Percentiles rank a stretch among this genome's conserved stretches.
Evolutionary conservation across 305 asterid species (phyloP).

Genomic region (Fraxinus nigra): DNA sequence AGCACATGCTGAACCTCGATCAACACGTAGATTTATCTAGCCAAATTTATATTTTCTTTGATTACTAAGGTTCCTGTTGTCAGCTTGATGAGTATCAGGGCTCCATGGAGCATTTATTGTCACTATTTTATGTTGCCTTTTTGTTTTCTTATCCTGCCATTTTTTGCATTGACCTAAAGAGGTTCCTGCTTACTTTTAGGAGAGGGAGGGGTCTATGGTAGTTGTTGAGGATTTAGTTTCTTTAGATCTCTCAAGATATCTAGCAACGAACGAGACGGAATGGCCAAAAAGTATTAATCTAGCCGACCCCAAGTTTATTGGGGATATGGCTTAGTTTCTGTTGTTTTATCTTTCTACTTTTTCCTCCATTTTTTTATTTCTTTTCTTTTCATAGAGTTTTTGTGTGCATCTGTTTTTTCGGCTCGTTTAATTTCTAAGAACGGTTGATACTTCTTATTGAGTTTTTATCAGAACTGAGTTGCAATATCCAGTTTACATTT

Average conservation of each 20-base stretch:
- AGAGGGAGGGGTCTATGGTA: not conserved
- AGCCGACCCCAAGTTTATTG: not conserved
- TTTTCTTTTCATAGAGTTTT: not conserved
- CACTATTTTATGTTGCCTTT: not conserved
- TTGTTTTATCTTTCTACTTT: not conserved
- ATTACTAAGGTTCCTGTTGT: constrained; percentile 6
- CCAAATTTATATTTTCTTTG: not conserved
- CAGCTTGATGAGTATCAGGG: not conserved
- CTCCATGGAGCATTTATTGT: not conserved
- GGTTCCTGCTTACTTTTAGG: not conserved
- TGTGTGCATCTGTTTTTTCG: not conserved
- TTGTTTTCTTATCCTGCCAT: not conserved
- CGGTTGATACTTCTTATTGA: not conserved
- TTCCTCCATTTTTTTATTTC: not conserved
- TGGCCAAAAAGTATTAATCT: not conserved
- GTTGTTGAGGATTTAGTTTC: not conserved
- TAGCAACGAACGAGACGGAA: not conserved
- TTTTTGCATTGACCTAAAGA: not conserved
- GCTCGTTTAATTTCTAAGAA: constrained; percentile 4
- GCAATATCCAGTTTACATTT: not conserved
- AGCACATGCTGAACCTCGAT: not conserved
- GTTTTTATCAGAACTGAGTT: not conserved
- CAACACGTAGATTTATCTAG: not conserved
- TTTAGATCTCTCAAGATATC: not conserved
- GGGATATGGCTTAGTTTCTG: not conserved